Base-by-base conservation (phyloP, 2,329 filamentous ascomycete species). In the Tolypocladium inflatum region DNA sequence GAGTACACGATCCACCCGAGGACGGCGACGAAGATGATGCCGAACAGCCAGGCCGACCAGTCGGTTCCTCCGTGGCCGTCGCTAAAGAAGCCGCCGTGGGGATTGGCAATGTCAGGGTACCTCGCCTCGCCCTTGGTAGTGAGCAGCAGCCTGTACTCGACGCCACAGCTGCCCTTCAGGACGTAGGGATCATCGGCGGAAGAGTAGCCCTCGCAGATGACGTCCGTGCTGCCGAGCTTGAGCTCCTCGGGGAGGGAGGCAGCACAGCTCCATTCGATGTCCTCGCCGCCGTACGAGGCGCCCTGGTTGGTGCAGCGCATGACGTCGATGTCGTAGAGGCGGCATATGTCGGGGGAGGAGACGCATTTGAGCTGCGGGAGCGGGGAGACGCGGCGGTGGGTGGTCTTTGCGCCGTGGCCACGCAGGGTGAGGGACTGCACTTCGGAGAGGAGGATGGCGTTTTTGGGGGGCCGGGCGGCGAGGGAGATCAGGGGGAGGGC, bases 241-340 rank as follows among this genome's bases (percentile, higher is more conserved):
- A 88, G 78, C 66, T 86, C 81, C 26, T 78, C 74, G 0, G 85
- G 85, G 19, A 88, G 71, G 2, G 74, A 71, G 0, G 85, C 83
- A 6, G 84, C 84, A 74, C 93, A 99, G 35, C 89, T 90, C 93
- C 93, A 99, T 74, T 96, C 87, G 42, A 97, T 81, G 69, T 96
- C 89, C 73, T 94, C 86, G 50, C 77, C 71, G 62, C 85, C 84
- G 76, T 97, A 97, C 60, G 88, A 88, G 37, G 83, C 78, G 60
- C 93, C 94, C 60, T 88, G 81, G 75, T 97, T 97, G 61, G 82
- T 87, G 80, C 93, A 99, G 67, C 91, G 90, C 87, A 97, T 90
- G 15, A 88, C 77, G 64, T 95, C 89, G 61, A 96, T 76, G 33
- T 83, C 75, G 77, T 93, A 88, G 58, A 93, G 80, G 43, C 80